Conservation (phyloP, 2,329 filamentous ascomycete genomes). For the Stemphylium vesicarium region DNA sequence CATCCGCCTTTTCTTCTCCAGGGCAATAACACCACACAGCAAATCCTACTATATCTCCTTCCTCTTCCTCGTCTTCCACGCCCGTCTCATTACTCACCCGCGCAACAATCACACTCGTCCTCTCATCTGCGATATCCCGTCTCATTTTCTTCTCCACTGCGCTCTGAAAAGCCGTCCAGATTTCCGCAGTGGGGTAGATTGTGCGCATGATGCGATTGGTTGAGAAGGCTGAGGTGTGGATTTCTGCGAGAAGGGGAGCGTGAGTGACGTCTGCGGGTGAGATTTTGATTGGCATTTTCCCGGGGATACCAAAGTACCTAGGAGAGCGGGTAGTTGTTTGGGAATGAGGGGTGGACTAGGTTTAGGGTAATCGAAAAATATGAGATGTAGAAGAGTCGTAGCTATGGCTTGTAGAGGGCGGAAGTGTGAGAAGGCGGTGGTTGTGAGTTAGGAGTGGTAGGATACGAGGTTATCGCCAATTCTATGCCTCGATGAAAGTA, state of each 20-base stretch:
- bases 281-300: not conserved
- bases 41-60: conserved; percentile 5
- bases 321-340: too few relatives aligned
- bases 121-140: conserved; percentile 8
- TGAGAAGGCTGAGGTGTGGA: conserved; percentile 12
- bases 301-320: too few relatives aligned
- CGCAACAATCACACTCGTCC: conserved; percentile 10
- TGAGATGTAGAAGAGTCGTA: too few relatives aligned
- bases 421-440: too few relatives aligned
- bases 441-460: too few relatives aligned
- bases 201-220: conserved; percentile 13
- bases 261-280: conserved; percentile 1
- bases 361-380: too few relatives aligned
- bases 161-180: conserved; percentile 7
- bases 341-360: too few relatives aligned
- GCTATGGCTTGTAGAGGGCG: too few relatives aligned
- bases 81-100: not conserved
- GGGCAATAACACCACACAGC: conserved; percentile 11
- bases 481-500: too few relatives aligned
- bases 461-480: too few relatives aligned
- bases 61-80: not conserved
- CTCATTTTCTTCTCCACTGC: conserved; percentile 7
- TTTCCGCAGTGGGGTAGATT: conserved; percentile 11
- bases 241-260: conserved; percentile 2
- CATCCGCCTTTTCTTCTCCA: not conserved